Evolutionary conservation across 148 eudicot genomes (phyloP), one percentile per base, ranked within the genome.

Genomic region (Polygonum aviculare): DNA sequence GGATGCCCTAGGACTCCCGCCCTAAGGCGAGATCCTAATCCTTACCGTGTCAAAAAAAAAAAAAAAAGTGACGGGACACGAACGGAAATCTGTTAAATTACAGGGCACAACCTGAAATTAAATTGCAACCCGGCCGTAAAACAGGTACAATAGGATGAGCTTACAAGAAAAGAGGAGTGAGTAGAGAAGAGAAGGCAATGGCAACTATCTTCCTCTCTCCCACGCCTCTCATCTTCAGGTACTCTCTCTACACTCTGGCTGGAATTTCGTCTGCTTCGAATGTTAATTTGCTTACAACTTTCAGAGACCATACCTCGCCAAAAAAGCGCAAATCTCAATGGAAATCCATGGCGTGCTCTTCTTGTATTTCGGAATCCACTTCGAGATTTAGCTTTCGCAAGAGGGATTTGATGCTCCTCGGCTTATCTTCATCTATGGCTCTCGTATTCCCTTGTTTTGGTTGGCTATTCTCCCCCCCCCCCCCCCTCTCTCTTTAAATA

Each of bases 321-420:
- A 83, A 73, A 74, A 86, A 79, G 78, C 78, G 85, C 78, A 84
- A 77, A 78, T 54, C 74, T 19, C 63, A 74, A 26, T 79, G 78
- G 12, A 87, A 76, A 77, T 35, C 78, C 35, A 73, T 78, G 73
- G 86, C 78, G 54, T 63, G 75, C 77, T 81, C 78, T 14, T 74
- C 63, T 74, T 47, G 21, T 81, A 79, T 83, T 11, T 49, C 81
- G 47, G 73, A 21, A 83, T 86, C 89, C 78, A 75, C 71, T 72
- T 76, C 80, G 33, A 80, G 85, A 81, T 50, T 76, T 57, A 88
- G 85, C 85, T 26, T 87, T 67, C 80, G 35, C 75, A 89, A 88
- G 85, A 90, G 98, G 87, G 96, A 89, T 82, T 78, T 90, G 6
- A 45, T 89, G 82, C 84, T 89, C 57, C 78, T 86, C 79, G 89